Evolutionary conservation across 2,329 filamentous ascomycete species (phyloP), one percentile per base, ranked within the genome.

Genomic region (Penicillium sp.): DNA sequence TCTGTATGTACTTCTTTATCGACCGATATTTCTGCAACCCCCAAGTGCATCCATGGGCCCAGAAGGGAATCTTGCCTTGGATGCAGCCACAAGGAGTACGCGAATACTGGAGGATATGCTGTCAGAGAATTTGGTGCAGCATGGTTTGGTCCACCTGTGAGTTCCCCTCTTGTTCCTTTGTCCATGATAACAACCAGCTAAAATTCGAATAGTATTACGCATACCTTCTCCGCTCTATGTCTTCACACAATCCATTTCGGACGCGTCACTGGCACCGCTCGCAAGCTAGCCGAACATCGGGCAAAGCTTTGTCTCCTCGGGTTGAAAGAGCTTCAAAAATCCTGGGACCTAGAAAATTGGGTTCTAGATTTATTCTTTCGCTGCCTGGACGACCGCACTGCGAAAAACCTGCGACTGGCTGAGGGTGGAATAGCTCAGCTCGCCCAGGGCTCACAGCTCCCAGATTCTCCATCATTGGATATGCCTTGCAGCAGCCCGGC

Each of bases 271-370:
- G 72, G 72, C 4, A 74, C 73, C 3, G 69, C 72, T 2, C 64
- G 72, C 5, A 74, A 74, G n/a, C 64, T 80, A 1, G 75, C 78
- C 12, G 78, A 80, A 51, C 75, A 79, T 47, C 69, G 78, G 21
- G 76, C 77, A 0, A 74, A 79, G n/a, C 52, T 80, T 0, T 80
- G 78, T 49, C 61, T 80, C 0, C 56, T 80, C 15, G 76, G 78
- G 0, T 56, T 80, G 0, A 72, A 78, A 43, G 78, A 80, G 52
- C 58, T 80, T 7, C 78, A 79, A 49, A 76, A 75, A 46, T 76
- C 74, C 0, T 80, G 78, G 78, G 76, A 79, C 42, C 61, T 80
- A 7, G 76, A 76, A 12, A 80, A 79, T 47, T 77, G 75, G 74
- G 73, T 80, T 0, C 58, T 80, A 2, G 70, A 80, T 52, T 62